Evolutionary conservation across 2,329 filamentous ascomycete species (phyloP).

Genomic region (Albifimbria verrucaria): DNA sequence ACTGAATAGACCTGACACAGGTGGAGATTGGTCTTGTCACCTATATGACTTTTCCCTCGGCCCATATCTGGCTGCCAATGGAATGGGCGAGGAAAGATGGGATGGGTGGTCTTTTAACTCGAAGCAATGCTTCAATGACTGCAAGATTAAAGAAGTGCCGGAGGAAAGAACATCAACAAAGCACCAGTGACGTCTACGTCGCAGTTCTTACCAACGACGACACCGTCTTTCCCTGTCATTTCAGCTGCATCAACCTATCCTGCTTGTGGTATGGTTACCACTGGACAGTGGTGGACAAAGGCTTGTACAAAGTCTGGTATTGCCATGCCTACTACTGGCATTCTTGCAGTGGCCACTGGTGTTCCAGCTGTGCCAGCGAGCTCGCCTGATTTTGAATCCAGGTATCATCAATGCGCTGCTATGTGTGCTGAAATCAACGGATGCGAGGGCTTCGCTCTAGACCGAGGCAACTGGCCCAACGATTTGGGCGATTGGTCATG

Average conservation of each 20-base stretch:
- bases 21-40: no score
- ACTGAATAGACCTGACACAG: no score
- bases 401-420: background rate
- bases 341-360: background rate
- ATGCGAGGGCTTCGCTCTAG: background rate
- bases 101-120: no score
- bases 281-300: background rate
- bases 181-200: no score
- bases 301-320: background rate
- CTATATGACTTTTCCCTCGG: no score
- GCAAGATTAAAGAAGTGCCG: no score
- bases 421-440: background rate
- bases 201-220: background rate
- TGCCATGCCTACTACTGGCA: background rate
- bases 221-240: background rate
- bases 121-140: no score
- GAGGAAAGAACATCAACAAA: no score
- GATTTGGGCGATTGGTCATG: background rate
- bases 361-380: background rate
- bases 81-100: no score
- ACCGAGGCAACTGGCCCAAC: background rate
- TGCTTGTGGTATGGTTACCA: background rate
- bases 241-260: background rate
- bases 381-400: background rate
- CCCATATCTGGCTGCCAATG: no score